A percentile compares a stretch with the other conserved stretches of the same genome.
Conservation (phyloP, 108 stramenopile genomes). For the Cyclotella atomus region DNA sequence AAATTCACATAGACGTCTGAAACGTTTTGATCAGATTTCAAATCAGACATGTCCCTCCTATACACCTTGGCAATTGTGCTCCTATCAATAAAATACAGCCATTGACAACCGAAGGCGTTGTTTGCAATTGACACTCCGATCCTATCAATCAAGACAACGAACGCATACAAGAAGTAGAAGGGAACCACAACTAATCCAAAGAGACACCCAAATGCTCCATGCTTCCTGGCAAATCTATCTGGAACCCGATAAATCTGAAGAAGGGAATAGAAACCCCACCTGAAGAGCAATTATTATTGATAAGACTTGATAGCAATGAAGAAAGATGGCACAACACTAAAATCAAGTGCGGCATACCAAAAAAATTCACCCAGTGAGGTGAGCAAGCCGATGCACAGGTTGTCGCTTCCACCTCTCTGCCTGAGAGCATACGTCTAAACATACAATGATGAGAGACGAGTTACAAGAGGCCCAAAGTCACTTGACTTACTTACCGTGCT, state of each 20-base stretch:
- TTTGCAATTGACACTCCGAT: conserved; percentile 45
- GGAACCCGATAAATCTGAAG: conserved; percentile 30
- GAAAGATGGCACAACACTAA: too few relatives aligned
- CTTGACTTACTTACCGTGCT: conserved; percentile 7
- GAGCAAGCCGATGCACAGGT: conserved; percentile 9
- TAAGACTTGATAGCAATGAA: too few relatives aligned
- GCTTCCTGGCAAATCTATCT: conserved; percentile 50
- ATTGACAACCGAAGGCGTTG: conserved; percentile 40
- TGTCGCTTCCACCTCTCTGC: conserved; percentile 23
- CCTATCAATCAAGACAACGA: conserved; percentile 55
- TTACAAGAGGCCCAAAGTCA: background rate
- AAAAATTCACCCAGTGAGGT: conserved; percentile 30
- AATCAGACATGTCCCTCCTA: conserved; percentile 18
- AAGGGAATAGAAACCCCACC: conserved; percentile 9
- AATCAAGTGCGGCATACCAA: too few relatives aligned
- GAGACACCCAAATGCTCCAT: conserved; percentile 61
- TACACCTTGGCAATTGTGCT: conserved; percentile 32
- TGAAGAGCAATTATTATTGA: too few relatives aligned
- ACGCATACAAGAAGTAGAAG: conserved; percentile 35
- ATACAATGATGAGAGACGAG: background rate
- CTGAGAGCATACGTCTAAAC: conserved; percentile 43
- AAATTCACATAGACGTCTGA: conserved; percentile 10
- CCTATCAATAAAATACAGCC: conserved; percentile 51
- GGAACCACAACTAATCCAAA: conserved; percentile 50
- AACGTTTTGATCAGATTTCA: conserved; percentile 16